Conservation (phyloP, 768 basidiomycete genomes). For the Lentinula sp. region DNA sequence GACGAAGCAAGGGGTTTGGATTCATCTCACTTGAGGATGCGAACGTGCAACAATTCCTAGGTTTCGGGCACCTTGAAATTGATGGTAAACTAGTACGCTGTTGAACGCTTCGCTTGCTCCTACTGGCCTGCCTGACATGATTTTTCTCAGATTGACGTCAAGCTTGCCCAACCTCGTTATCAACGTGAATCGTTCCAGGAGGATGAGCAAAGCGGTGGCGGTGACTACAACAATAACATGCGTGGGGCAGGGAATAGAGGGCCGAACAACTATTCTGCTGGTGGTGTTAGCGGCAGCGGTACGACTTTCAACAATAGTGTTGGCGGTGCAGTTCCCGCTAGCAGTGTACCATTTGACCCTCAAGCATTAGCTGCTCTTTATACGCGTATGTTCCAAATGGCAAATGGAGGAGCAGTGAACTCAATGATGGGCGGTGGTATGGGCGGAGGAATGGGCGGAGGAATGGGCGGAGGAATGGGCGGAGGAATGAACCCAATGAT, state of each 20-base stretch:
- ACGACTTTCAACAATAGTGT: slow-evolving; percentile 26
- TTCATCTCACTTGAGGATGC: slow-evolving; percentile 95
- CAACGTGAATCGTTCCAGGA: slow-evolving; percentile 64
- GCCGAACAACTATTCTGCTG: slow-evolving; percentile 13
- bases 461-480: neutral
- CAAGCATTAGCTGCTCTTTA: slow-evolving; percentile 90
- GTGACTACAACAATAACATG: slow-evolving; percentile 14
- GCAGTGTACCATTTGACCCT: slow-evolving; percentile 72
- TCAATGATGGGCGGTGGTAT: slow-evolving; percentile 39
- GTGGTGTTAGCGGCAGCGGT: slow-evolving; percentile 18
- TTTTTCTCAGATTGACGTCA: slow-evolving; percentile 81
- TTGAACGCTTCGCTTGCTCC: neutral
- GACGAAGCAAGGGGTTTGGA: slow-evolving; percentile 93
- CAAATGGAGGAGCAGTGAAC: slow-evolving; percentile 46
- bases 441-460: neutral
- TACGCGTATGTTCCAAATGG: slow-evolving; percentile 91
- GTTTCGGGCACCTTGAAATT: slow-evolving; percentile 83
- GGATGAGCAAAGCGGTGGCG: slow-evolving; percentile 45
- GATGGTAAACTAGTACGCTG: slow-evolving; percentile 87
- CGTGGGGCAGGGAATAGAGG: neutral
- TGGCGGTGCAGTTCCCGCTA: slow-evolving; percentile 20
- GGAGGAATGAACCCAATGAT: neutral
- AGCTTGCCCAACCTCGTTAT: slow-evolving; percentile 88
- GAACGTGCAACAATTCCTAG: slow-evolving; percentile 85
- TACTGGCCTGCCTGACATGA: neutral